Evolutionary conservation across 208 protist genomes (phyloP), one percentile per base, ranked within the genome.

Genomic region (Acanthamoeba triangularis): DNA sequence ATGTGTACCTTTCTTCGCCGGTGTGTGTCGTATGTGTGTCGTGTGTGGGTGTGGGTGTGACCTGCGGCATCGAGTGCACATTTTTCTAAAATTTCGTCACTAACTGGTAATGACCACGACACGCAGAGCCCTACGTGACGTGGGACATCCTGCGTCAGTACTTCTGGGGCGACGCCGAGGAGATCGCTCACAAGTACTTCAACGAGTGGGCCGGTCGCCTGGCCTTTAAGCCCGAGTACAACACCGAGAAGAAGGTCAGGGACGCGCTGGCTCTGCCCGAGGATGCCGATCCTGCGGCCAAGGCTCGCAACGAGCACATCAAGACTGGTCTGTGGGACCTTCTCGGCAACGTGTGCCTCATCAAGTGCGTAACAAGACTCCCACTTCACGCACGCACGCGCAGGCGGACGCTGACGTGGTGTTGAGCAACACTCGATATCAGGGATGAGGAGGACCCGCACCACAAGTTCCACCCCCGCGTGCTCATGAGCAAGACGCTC

Each of bases 391-490:
- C 1, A 1, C 52, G 16, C n/a, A n/a, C n/a, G n/a, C n/a, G n/a
- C n/a, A n/a, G n/a, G 1, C 8, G 2, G 30, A 18, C 78, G 10
- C 35, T 33, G 8, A 76, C 67, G 67, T 33, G 1, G 16, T 10
- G 11, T 37, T 56, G 3, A 10, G 1, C 54, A 20, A 56, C n/a
- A n/a, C n/a, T n/a, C n/a, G n/a, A n/a, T n/a, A n/a, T n/a, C 67
- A 10, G 76, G 25, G 67, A 96, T 47, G 95, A 96, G 30, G n/a
- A 63, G 10, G 80, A 98, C 80, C 44, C 80, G 47, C 28, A 94
- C n/a, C 59, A 96, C 11, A 61, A 80, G 47, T 97, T 96, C 69
- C 87, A 96, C 80, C 97, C 97, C 59, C 61, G 97, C 56, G 97
- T 98, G 90, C 85, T 95, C 25, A 95, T 97, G 16, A 94, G 28